phyloP scores from a whole-genome alignment of 2,329 filamentous ascomycete species.

The Trichoderma sp. region DNA sequence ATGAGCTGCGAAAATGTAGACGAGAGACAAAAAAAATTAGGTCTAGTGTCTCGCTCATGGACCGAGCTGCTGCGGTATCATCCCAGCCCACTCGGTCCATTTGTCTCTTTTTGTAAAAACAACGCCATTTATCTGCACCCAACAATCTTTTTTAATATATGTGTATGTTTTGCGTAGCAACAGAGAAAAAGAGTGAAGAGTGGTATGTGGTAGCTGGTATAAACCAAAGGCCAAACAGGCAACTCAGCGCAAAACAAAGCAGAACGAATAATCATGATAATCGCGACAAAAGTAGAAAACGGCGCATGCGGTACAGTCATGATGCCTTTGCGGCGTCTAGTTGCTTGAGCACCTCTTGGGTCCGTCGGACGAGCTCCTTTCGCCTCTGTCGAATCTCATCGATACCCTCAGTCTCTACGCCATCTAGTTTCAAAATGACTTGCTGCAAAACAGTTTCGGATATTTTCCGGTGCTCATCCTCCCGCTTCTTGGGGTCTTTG shows the following conservation, averaged over 20 bases:
- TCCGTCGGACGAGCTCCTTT: conserved; percentile 72
- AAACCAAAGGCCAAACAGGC: not conserved
- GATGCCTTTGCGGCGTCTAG: conserved; percentile 55
- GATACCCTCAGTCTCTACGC: conserved; percentile 72
- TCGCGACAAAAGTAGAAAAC: not conserved
- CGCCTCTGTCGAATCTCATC: conserved; percentile 63
- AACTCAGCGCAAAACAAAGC: not conserved
- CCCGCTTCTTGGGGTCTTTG: conserved; percentile 63
- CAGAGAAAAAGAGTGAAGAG: not conserved
- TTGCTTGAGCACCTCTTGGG: conserved; percentile 65
- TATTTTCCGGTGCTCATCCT: conserved; percentile 73
- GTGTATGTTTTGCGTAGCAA: not conserved
- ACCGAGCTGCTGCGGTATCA: conserved; percentile 7
- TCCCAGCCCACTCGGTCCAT: conserved; percentile 8
- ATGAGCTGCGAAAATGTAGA: not conserved
- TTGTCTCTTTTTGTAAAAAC: conserved; percentile 12
- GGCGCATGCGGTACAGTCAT: not conserved
- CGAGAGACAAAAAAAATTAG: not conserved
- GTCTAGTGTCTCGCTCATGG: conserved; percentile 17
- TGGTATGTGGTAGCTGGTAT: not conserved
- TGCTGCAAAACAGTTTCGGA: conserved; percentile 77
- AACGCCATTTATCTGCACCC: not conserved
- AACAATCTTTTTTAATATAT: not conserved
- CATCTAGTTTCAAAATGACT: conserved; percentile 74
- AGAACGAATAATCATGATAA: not conserved